These are phyloP conservation scores for Irpex rosettiformis DNA, from an alignment of 1,284 basidiomycete species.

Conservation along the genomic window DNA sequence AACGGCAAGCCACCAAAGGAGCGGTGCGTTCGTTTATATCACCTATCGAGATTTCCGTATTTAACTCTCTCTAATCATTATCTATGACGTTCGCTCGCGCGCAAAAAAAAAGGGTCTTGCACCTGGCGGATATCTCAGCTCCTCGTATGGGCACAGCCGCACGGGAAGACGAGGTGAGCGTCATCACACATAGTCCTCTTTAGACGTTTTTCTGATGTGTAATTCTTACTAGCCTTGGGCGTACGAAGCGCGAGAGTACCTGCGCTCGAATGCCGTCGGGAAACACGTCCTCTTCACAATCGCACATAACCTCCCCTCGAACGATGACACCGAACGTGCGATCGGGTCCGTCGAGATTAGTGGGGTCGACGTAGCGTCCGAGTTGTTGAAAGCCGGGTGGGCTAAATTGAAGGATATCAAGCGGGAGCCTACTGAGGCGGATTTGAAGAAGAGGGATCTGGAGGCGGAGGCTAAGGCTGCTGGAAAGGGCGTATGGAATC, in stretches of 20 bases:
- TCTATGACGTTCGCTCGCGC: neutral
- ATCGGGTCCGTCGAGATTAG: constrained; percentile 71
- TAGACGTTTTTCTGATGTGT: neutral
- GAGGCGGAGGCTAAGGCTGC: constrained; percentile 79
- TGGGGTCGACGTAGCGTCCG: constrained; percentile 71
- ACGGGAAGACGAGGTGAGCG: constrained; percentile 81
- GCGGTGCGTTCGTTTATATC: constrained; percentile 55
- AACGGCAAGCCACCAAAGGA: constrained; percentile 88
- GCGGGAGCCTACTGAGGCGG: constrained; percentile 75
- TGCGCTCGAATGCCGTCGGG: constrained; percentile 82
- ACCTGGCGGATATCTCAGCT: constrained; percentile 81
- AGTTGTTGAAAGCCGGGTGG: constrained; percentile 87
- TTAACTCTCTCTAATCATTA: no score
- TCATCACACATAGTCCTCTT: no score
- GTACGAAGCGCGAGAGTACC: constrained; percentile 90
- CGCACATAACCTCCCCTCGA: constrained; percentile 68
- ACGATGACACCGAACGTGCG: constrained; percentile 70
- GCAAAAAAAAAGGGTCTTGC: constrained; percentile 82
- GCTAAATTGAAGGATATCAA: constrained; percentile 88
- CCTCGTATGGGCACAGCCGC: constrained; percentile 78
- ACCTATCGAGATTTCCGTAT: neutral
- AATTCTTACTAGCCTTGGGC: constrained; percentile 70
- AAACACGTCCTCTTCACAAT: constrained; percentile 84
- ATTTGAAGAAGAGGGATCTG: constrained; percentile 67
- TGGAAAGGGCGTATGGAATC: constrained; percentile 85